Evolutionary conservation across 2,329 filamentous ascomycete genomes (phyloP), one percentile per base, ranked within the genome.

Genomic region (Alternaria burnsii): DNA sequence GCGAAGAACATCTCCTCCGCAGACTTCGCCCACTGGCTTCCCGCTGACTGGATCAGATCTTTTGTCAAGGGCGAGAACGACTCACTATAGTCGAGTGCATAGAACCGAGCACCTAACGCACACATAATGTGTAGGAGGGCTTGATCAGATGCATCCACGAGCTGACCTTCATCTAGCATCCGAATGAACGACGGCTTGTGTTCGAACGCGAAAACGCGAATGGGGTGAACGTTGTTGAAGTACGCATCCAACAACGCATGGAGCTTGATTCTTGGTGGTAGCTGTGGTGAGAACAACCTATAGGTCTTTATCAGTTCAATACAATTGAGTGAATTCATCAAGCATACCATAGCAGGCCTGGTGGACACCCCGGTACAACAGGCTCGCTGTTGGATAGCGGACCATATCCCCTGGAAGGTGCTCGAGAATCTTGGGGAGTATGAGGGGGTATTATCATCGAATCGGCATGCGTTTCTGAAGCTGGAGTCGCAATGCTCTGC

Each of bases 101-200:
- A 74, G 52, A 76, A 75, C 36, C 69, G 64, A 46, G 68, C 69
- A 51, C 71, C 69, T 11, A 75, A 59, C 42, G 73, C 73, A 58
- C 71, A 75, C 73, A 76, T 76, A 20, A 76, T 73, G 61, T 75
- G 69, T 16, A 76, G 34, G 3, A 76, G 63, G 9, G 73, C 73
- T 51, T 74, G 71, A 18, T 72, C 72, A 11, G 73, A 71, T 6
- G 63, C 52, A 43, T 73, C 71, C 9, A 66, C 70, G 26, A 76
- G 67, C 34, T 73, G 66, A 12, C 70, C 71, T 59, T 76, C 73
- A 41, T 76, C 73, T 12, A 76, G 65, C 72, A 75, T 74, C 0
- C 73, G 68, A 59, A 76, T 73, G 44, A 76, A 76, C 0, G 73
- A 72, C 3, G 73, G 73, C 36, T 74, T 74, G 34, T 76, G 73